Evolutionary conservation across 2,329 filamentous ascomycete genomes (phyloP).

Genomic region (Ramularia collo-cygni): DNA sequence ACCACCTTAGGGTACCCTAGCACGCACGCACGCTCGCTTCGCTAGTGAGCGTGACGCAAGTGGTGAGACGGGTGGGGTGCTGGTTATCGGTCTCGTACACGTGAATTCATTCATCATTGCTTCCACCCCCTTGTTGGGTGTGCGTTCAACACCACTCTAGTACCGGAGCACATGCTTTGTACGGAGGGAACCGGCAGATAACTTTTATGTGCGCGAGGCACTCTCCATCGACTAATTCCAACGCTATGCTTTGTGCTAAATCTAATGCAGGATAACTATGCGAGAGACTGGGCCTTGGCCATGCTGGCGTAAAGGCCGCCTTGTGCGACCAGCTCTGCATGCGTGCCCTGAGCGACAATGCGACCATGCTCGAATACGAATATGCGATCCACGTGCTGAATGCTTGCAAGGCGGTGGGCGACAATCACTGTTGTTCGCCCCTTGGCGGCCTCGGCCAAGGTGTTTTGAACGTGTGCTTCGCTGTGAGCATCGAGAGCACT

Average conservation of each 20-base stretch:
- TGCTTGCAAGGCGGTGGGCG: conserved; percentile 68
- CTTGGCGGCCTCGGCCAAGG: conserved; percentile 35
- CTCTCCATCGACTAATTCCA: background rate
- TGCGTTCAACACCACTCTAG: too few relatives aligned
- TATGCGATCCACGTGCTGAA: conserved; percentile 73
- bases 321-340: conserved; percentile 49
- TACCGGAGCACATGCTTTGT: too few relatives aligned
- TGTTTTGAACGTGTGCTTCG: conserved; percentile 37
- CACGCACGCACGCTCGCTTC: too few relatives aligned
- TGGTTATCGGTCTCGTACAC: too few relatives aligned
- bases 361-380: conserved; percentile 66
- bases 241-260: conserved; percentile 6
- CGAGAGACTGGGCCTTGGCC: conserved; percentile 31
- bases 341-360: conserved; percentile 56
- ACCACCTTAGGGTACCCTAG: too few relatives aligned
- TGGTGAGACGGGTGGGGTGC: conserved; percentile 3
- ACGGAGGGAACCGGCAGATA: background rate
- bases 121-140: too few relatives aligned
- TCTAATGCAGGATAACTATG: conserved; percentile 13
- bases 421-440: conserved; percentile 63
- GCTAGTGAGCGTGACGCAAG: too few relatives aligned
- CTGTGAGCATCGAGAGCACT: conserved; percentile 42
- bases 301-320: conserved; percentile 38
- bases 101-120: too few relatives aligned
- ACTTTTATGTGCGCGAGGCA: background rate